Percentiles rank a stretch among this genome's conserved stretches.
phyloP scores from a whole-genome alignment of 805 yeast genomes.

The Saccharomycopsis javanensis region DNA sequence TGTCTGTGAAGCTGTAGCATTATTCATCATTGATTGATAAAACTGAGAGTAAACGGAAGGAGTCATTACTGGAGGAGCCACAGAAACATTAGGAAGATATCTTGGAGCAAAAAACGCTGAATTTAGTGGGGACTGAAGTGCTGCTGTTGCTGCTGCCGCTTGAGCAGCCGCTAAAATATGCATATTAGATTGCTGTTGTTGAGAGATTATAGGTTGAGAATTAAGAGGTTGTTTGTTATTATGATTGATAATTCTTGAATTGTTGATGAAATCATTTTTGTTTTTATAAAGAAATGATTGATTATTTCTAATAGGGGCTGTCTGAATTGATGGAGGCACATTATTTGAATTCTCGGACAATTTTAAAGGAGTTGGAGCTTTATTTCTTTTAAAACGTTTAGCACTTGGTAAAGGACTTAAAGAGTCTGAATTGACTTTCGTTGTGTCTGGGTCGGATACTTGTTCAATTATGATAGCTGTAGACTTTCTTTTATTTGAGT shows the following conservation, averaged over 20 bases:
- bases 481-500: neutral
- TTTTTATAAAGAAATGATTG: neutral
- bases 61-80: conserved; percentile 10
- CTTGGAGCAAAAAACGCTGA: conserved; percentile 18
- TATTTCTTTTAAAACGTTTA: conserved; percentile 24
- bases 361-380: conserved; percentile 27
- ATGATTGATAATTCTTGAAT: conserved; percentile 4
- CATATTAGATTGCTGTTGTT: neutral
- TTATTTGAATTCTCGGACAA: conserved; percentile 17
- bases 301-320: conserved; percentile 26
- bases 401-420: conserved; percentile 20
- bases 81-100: conserved; percentile 14
- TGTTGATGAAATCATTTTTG: conserved; percentile 2
- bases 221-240: neutral
- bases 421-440: neutral
- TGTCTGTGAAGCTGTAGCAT: neutral
- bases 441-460: conserved; percentile 5
- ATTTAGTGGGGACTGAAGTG: conserved; percentile 11
- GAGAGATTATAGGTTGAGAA: neutral
- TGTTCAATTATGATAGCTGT: conserved; percentile 17
- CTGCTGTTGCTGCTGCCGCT: conserved; percentile 16
- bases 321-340: conserved; percentile 25
- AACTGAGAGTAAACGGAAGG: conserved; percentile 12
- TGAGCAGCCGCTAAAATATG: conserved; percentile 10
- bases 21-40: conserved; percentile 9